These are phyloP conservation scores for Dovyalis caffra DNA, from an alignment of 345 rosid genomes.

Conservation along the genomic window DNA sequence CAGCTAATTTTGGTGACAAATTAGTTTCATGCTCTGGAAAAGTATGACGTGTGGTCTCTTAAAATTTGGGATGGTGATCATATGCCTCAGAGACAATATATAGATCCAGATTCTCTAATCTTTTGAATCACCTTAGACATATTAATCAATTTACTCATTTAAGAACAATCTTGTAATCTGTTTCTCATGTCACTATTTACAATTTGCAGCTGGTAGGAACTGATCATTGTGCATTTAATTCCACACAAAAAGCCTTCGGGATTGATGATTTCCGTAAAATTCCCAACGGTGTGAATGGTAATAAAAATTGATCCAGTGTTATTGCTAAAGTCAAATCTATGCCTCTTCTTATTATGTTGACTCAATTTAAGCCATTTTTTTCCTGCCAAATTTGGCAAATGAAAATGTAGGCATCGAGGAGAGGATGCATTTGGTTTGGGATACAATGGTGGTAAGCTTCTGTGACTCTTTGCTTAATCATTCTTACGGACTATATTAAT, in stretches of 20 bases:
- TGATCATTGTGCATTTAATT: constrained; percentile 85
- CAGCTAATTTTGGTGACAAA: background rate
- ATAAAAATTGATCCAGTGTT: constrained; percentile 24
- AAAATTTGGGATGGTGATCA: background rate
- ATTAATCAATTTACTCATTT: background rate
- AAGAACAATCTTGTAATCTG: background rate
- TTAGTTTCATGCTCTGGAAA: background rate
- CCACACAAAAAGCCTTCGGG: constrained; percentile 81
- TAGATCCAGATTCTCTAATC: background rate
- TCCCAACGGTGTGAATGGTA: constrained; percentile 96
- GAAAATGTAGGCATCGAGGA: constrained; percentile 75
- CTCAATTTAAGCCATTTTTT: constrained; percentile 4
- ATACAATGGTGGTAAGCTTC: constrained; percentile 87
- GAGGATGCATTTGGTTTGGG: constrained; percentile 98
- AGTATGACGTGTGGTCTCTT: background rate
- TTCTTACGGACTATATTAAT: background rate
- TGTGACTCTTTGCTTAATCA: background rate
- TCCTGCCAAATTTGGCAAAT: constrained; percentile 16
- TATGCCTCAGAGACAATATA: background rate
- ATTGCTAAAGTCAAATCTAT: constrained; percentile 4
- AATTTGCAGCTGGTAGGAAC: constrained; percentile 90
- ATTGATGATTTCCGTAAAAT: constrained; percentile 89
- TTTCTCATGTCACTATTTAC: constrained; percentile 18
- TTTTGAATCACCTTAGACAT: background rate
- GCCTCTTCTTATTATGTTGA: background rate